These are phyloP conservation scores for Excoecaria cochinchinensis DNA, from an alignment of 345 rosid species.

Conservation along the genomic window DNA sequence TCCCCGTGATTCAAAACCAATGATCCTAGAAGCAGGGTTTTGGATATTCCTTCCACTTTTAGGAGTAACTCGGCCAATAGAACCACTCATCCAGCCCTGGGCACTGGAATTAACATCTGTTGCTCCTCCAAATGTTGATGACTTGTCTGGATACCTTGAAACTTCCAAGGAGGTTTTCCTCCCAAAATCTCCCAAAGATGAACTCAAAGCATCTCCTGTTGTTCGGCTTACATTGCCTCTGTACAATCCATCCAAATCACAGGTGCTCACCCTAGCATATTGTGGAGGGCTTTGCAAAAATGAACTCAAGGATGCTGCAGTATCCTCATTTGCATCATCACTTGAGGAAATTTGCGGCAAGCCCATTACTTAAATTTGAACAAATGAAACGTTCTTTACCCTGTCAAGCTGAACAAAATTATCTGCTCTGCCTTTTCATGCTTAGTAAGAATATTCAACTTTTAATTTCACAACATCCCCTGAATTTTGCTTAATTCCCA, in stretches of 20 bases:
- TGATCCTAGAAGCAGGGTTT: slow-evolving; percentile 65
- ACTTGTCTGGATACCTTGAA: slow-evolving; percentile 43
- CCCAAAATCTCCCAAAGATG: slow-evolving; percentile 54
- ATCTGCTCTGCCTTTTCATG: slow-evolving; percentile 16
- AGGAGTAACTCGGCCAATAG: slow-evolving; percentile 35
- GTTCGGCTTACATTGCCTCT: slow-evolving; percentile 34
- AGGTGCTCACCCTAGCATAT: slow-evolving; percentile 43
- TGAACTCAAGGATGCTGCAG: slow-evolving; percentile 38
- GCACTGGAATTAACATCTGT: slow-evolving; percentile 39
- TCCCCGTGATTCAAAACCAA: slow-evolving; percentile 67
- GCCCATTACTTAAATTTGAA: slow-evolving; percentile 54
- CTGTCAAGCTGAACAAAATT: slow-evolving; percentile 20
- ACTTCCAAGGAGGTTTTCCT: slow-evolving; percentile 49
- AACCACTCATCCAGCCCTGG: slow-evolving; percentile 44
- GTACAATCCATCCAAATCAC: slow-evolving; percentile 54
- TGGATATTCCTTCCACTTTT: slow-evolving; percentile 35
- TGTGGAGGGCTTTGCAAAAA: slow-evolving; percentile 49
- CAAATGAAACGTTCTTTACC: neutral
- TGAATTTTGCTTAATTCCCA: slow-evolving; percentile 14
- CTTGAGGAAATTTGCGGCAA: slow-evolving; percentile 68
- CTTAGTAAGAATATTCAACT: slow-evolving; percentile 17
- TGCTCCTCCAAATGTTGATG: slow-evolving; percentile 32
- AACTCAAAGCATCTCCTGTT: slow-evolving; percentile 32
- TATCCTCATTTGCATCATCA: slow-evolving; percentile 43
- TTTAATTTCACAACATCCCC: slow-evolving; percentile 15